phyloP scores from a whole-genome alignment of 2,329 filamentous ascomycete genomes.

The Hirsutella minnesotensis region DNA sequence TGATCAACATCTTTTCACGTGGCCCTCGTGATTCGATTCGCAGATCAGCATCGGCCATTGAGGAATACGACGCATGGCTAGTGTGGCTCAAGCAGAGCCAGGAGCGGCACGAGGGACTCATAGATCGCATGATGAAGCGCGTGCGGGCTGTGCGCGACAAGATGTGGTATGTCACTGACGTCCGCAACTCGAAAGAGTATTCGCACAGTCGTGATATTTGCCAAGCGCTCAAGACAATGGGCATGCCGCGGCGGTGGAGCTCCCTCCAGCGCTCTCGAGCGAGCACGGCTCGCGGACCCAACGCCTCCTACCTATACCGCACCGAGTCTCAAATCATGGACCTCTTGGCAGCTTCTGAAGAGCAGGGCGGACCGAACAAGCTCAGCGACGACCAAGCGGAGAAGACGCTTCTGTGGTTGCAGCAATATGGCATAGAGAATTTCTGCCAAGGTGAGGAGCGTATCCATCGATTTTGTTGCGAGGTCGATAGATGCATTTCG shows the following conservation, averaged over 20 bases:
- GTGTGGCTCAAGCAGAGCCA: slow-evolving; percentile 76
- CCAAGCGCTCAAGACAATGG: slow-evolving; percentile 84
- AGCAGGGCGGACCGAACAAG: slow-evolving; percentile 87
- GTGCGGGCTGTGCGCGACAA: slow-evolving; percentile 76
- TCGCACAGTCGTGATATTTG: slow-evolving; percentile 80
- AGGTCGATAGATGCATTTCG: slow-evolving; percentile 75
- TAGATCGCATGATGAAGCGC: slow-evolving; percentile 63
- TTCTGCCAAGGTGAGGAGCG: slow-evolving; percentile 92
- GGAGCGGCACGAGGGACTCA: slow-evolving; percentile 61
- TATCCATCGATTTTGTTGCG: slow-evolving; percentile 86
- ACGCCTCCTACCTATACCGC: slow-evolving; percentile 59
- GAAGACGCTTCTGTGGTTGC: slow-evolving; percentile 71
- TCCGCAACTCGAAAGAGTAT: slow-evolving; percentile 79
- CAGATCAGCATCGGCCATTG: slow-evolving; percentile 58
- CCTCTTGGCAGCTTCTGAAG: slow-evolving; percentile 68
- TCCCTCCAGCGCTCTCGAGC: slow-evolving; percentile 38
- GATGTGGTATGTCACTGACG: slow-evolving; percentile 97
- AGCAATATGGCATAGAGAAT: slow-evolving; percentile 73
- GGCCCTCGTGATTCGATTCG: slow-evolving; percentile 59
- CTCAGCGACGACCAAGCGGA: slow-evolving; percentile 91
- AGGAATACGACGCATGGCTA: slow-evolving; percentile 71
- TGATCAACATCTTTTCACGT: slow-evolving; percentile 63
- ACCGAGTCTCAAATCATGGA: slow-evolving; percentile 80
- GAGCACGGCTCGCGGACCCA: slow-evolving; percentile 33
- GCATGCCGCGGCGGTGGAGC: slow-evolving; percentile 45